Evolutionary conservation across 2,329 filamentous ascomycete genomes (phyloP), one percentile per base, ranked within the genome.

Genomic region (Penicillium sp.): DNA sequence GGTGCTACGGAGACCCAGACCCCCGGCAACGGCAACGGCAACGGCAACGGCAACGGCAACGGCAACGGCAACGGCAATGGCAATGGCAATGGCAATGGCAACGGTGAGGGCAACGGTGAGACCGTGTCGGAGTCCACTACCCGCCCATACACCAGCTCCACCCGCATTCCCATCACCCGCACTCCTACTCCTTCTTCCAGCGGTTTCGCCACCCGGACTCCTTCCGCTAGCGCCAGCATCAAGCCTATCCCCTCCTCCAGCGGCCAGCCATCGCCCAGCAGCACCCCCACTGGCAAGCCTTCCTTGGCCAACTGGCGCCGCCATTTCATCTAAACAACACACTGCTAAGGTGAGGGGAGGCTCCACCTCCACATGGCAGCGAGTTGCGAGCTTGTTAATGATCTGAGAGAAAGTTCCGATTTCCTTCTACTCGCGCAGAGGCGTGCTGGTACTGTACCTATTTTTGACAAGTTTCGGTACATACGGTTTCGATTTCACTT

Each of bases 201-300:
- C 61, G 43, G 66, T 38, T 68, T 67, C 54, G 51, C 57, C 46
- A 68, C 66, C 46, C 66, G 63, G 41, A 54, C 56, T 13, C 53
- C 52, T 33, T 53, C 49, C n/a, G 35, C 35, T 26, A 31, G 42
- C 21, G 12, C 42, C 33, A 42, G 39, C 38, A 26, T 40, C 28
- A 33, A 29, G 38, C 43, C 48, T n/a, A 38, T 38, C 31, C 48
- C 52, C 4, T 7, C 21, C 17, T 21, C 38, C 28, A 50, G 50
- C 40, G 42, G 29, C 28, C 24, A 45, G 39, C 35, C 34, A 21
- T 3, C 17, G 33, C 47, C 55, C 31, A 50, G 45, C 8, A 57
- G 63, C 32, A 62, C 64, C 57, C 52, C 59, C 53, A 61, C 59
- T 43, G 62, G 61, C 53, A 59, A 56, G 35, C 38, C 56, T 29